Percentiles rank a stretch among this genome's conserved stretches.
Evolutionary conservation across 2,329 filamentous ascomycete species (phyloP).

Genomic region (Zasmidium angulare): DNA sequence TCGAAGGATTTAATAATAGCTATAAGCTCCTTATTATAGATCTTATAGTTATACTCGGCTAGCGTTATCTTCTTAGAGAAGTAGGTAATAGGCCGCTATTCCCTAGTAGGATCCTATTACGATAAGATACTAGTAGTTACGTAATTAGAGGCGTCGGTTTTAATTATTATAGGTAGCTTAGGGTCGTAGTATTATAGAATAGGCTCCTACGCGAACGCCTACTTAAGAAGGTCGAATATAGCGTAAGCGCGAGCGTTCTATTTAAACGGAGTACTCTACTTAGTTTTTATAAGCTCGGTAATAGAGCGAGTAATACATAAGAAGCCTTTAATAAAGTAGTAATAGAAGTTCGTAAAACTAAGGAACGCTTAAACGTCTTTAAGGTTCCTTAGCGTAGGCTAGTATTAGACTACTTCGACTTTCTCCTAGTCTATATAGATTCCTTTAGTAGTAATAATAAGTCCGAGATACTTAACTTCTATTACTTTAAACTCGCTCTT

Average conservation of each 20-base stretch:
- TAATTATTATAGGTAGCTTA: background rate
- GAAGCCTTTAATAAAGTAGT: no score
- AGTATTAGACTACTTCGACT: background rate
- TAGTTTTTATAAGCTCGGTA: background rate
- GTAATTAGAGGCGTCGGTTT: background rate
- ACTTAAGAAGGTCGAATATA: background rate
- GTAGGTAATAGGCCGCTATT: slow-evolving; percentile 22
- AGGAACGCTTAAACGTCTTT: slow-evolving; percentile 4
- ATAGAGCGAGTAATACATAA: no score
- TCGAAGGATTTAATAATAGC: slow-evolving; percentile 35
- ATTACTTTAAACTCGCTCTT: slow-evolving; percentile 22
- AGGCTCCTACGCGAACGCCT: background rate
- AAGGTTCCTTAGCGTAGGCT: background rate
- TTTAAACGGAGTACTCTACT: background rate
- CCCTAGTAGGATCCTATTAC: background rate
- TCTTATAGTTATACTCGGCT: slow-evolving; percentile 25
- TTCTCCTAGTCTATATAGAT: background rate
- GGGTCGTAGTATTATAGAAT: background rate
- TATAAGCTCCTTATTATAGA: slow-evolving; percentile 39
- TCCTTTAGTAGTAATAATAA: slow-evolving; percentile 3
- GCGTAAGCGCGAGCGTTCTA: background rate
- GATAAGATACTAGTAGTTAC: background rate
- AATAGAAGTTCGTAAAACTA: no score
- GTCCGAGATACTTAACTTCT: slow-evolving; percentile 19
- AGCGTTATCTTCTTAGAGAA: slow-evolving; percentile 26